Evolutionary conservation across 768 basidiomycete genomes (phyloP).

Genomic region (Kwoniella botswanensis): DNA sequence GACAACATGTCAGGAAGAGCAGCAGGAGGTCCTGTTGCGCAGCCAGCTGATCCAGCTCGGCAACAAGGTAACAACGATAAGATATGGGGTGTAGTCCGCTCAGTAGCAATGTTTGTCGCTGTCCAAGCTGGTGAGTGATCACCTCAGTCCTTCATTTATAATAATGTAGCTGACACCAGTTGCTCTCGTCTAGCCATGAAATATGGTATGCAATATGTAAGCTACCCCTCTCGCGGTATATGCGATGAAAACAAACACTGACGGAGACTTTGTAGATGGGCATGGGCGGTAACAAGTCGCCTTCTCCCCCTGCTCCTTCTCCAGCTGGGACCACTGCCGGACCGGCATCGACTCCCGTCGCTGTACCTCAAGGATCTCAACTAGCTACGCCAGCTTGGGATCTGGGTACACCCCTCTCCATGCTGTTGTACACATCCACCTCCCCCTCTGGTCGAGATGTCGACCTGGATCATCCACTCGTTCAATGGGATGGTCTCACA

Average conservation of each 20-base stretch:
- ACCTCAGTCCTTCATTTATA: background rate
- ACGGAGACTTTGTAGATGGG: slow-evolving; percentile 16
- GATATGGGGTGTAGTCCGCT: slow-evolving; percentile 17
- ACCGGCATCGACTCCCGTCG: slow-evolving; percentile 4
- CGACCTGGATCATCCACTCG: slow-evolving; percentile 35
- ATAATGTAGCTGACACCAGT: background rate
- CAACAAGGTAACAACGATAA: slow-evolving; percentile 22
- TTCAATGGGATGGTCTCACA: slow-evolving; percentile 52
- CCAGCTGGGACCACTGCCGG: slow-evolving; percentile 17
- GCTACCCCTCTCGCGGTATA: background rate
- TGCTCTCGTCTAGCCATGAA: slow-evolving; percentile 34
- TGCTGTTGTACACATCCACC: slow-evolving; percentile 52
- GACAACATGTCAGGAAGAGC: slow-evolving; percentile 21
- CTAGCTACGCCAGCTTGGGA: slow-evolving; percentile 48
- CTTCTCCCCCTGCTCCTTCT: slow-evolving; percentile 20
- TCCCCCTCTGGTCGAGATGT: slow-evolving; percentile 27
- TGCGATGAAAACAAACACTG: background rate
- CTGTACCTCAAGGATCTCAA: background rate
- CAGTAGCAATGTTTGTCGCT: slow-evolving; percentile 42
- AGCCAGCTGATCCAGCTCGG: slow-evolving; percentile 11
- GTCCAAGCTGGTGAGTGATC: slow-evolving; percentile 44
- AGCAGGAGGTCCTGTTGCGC: slow-evolving; percentile 19
- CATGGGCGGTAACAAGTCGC: slow-evolving; percentile 24
- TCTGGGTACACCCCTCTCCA: slow-evolving; percentile 50
- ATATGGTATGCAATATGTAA: slow-evolving; percentile 50